phyloP scores from a whole-genome alignment of 257 asterid genomes.

The Cynanchum wilfordii region DNA sequence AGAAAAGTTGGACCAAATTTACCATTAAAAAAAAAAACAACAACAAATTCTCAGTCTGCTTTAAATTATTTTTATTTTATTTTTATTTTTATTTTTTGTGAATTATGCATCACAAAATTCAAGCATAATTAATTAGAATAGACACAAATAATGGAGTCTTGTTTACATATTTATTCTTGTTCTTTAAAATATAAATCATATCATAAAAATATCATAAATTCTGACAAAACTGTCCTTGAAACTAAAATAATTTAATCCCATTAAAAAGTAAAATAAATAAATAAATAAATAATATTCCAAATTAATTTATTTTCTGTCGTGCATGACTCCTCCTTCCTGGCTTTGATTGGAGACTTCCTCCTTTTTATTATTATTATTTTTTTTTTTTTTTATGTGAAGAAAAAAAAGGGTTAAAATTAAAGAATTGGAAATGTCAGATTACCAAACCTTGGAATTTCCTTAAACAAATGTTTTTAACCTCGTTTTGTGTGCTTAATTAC shows the following conservation, averaged over 20 bases:
- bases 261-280: not conserved
- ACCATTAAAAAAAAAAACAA: too few relatives aligned
- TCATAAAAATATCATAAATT: slow-evolving; percentile 24
- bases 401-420: slow-evolving; percentile 16
- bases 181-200: slow-evolving; percentile 8
- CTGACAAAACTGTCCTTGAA: slow-evolving; percentile 48
- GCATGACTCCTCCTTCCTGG: slow-evolving; percentile 36
- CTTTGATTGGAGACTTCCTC: slow-evolving; percentile 33
- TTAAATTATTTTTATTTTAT: not conserved
- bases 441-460: slow-evolving; percentile 17
- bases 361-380: not conserved
- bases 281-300: not conserved
- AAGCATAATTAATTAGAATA: slow-evolving; percentile 13
- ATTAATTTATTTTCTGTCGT: slow-evolving; percentile 25
- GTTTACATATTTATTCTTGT: slow-evolving; percentile 11
- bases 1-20: too few relatives aligned
- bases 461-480: slow-evolving; percentile 27
- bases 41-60: too few relatives aligned
- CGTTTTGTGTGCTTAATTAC: slow-evolving; percentile 27
- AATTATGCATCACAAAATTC: not conserved
- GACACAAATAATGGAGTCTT: slow-evolving; percentile 16
- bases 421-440: slow-evolving; percentile 33
- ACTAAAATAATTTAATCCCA: slow-evolving; percentile 9
- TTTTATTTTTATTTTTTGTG: too few relatives aligned
- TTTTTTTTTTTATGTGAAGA: not conserved